phyloP scores from a whole-genome alignment of 176 grass and related monocot genomes.

The Coix lacrymajobi region DNA sequence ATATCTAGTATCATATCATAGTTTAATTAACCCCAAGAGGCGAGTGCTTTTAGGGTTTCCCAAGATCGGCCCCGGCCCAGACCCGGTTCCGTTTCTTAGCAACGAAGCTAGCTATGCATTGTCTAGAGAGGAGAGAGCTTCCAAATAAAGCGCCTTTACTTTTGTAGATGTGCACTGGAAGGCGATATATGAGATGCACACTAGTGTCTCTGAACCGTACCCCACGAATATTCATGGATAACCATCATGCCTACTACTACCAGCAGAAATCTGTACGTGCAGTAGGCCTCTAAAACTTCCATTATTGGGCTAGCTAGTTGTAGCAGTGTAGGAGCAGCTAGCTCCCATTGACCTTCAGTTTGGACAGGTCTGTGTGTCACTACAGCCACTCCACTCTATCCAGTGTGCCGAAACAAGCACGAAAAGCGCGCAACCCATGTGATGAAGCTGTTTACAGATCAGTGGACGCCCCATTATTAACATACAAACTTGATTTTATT shows the following conservation, averaged over 20 bases:
- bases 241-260: background rate
- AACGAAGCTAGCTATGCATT: background rate
- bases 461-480: background rate
- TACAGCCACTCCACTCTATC: background rate
- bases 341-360: background rate
- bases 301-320: background rate
- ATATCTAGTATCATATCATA: background rate
- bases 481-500: background rate
- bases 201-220: background rate
- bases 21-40: slow-evolving; percentile 5
- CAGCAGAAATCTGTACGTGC: background rate
- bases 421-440: background rate
- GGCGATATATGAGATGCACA: background rate
- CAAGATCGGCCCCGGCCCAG: background rate
- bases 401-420: background rate
- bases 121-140: background rate
- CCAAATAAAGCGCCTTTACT: background rate
- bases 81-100: background rate
- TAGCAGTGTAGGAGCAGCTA: background rate
- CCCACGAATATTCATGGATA: background rate
- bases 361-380: background rate
- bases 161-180: background rate
- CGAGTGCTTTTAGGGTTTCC: background rate
- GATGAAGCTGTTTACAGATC: background rate
- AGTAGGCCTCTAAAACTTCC: background rate